Evolutionary conservation across 805 yeast genomes (phyloP).

Genomic region (Wickerhamomyces rabaulensis): DNA sequence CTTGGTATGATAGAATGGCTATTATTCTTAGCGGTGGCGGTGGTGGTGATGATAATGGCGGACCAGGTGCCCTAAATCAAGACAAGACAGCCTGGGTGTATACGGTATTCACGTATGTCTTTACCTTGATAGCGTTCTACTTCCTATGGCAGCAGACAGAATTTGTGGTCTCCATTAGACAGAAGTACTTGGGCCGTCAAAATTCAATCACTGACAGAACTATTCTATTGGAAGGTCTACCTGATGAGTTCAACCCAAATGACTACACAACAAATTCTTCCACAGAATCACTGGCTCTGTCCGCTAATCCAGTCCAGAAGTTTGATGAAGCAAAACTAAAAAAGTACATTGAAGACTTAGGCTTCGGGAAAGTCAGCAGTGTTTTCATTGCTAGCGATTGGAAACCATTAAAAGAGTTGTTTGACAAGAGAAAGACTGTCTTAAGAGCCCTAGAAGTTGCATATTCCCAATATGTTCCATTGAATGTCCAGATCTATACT

Average conservation of each 20-base stretch:
- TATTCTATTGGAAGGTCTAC: conserved; percentile 81
- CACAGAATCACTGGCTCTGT: conserved; percentile 6
- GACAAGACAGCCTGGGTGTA: conserved; percentile 59
- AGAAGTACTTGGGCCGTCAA: conserved; percentile 76
- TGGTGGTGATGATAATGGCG: conserved; percentile 1
- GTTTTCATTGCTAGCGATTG: conserved; percentile 85
- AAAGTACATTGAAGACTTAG: conserved; percentile 69
- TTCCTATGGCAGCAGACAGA: conserved; percentile 65
- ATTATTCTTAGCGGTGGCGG: not conserved
- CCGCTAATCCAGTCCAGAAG: not conserved
- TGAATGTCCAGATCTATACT: conserved; percentile 19
- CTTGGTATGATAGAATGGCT: not conserved
- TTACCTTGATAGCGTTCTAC: conserved; percentile 62
- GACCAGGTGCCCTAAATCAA: conserved; percentile 3
- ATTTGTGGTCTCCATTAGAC: conserved; percentile 73
- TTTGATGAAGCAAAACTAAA: conserved; percentile 67
- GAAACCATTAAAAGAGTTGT: conserved; percentile 64
- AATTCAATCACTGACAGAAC: conserved; percentile 90
- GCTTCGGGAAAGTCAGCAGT: conserved; percentile 74
- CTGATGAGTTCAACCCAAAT: conserved; percentile 50
- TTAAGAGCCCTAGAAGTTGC: conserved; percentile 56
- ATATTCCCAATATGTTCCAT: conserved; percentile 62
- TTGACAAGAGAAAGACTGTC: conserved; percentile 49
- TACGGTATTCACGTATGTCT: conserved; percentile 79
- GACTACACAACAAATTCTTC: conserved; percentile 15